Conservation (phyloP, 352 stramenopile species). For the Phytopythium sindhum region DNA sequence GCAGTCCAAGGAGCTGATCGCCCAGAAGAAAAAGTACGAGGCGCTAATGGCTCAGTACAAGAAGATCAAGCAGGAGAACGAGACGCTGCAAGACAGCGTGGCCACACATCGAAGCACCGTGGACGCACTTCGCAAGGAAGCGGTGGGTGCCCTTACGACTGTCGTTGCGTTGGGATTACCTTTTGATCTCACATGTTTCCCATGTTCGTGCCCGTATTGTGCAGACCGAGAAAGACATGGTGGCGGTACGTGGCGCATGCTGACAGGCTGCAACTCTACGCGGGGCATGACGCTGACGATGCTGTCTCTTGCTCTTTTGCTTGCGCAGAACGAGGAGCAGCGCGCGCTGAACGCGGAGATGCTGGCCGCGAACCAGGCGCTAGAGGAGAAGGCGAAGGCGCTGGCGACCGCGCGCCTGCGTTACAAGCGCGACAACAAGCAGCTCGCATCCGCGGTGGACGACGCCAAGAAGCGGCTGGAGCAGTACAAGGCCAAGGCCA, state of each 20-base stretch:
- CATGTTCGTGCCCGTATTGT: constrained; percentile 11
- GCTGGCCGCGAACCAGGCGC: constrained; percentile 73
- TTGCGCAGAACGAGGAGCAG: constrained; percentile 82
- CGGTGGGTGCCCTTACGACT: constrained; percentile 34
- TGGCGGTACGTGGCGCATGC: constrained; percentile 40
- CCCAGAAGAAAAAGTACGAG: constrained; percentile 82
- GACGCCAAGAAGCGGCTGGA: constrained; percentile 80
- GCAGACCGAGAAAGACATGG: constrained; percentile 86
- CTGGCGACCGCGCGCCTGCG: constrained; percentile 83
- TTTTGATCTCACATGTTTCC: constrained; percentile 7
- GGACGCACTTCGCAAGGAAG: constrained; percentile 78
- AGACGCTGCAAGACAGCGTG: constrained; percentile 67
- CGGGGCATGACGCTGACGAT: not conserved
- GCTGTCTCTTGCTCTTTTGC: not conserved
- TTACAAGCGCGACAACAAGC: constrained; percentile 88
- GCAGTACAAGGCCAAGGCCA: constrained; percentile 76
- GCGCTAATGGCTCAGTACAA: constrained; percentile 74
- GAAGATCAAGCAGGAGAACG: constrained; percentile 82
- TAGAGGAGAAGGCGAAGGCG: constrained; percentile 87
- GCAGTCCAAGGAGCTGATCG: constrained; percentile 62
- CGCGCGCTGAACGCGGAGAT: constrained; percentile 82
- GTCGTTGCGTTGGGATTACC: not conserved
- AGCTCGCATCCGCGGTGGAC: constrained; percentile 66
- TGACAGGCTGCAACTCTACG: too few species aligned
- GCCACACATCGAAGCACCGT: constrained; percentile 58